Evolutionary conservation across 352 stramenopile species (phyloP).

Genomic region (Elongisporangium anandrum): DNA sequence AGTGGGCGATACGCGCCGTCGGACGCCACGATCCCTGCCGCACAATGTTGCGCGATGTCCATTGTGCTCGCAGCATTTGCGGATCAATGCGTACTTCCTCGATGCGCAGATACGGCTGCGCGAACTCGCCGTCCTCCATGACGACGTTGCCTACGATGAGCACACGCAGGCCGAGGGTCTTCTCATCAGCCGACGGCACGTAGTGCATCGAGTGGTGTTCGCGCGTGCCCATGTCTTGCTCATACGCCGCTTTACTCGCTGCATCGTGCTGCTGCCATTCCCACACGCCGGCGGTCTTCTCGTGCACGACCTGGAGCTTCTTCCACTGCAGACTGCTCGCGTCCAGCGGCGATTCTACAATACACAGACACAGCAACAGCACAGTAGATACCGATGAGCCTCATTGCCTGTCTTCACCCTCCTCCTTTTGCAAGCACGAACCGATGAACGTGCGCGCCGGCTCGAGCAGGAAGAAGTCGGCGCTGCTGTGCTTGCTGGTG

Average conservation of each 20-base stretch:
- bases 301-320: constrained; percentile 36
- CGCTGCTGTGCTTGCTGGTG: constrained; percentile 50
- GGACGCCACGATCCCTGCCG: constrained; percentile 31
- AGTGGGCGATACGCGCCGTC: constrained; percentile 47
- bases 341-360: neutral
- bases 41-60: constrained; percentile 16
- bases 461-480: constrained; percentile 61
- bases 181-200: constrained; percentile 32
- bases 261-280: constrained; percentile 7
- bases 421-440: neutral
- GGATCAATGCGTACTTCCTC: constrained; percentile 59
- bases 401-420: neutral
- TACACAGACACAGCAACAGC: neutral
- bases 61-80: constrained; percentile 45
- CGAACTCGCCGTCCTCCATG: constrained; percentile 25
- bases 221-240: constrained; percentile 16
- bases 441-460: constrained; percentile 7
- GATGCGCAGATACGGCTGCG: constrained; percentile 45
- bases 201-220: constrained; percentile 81
- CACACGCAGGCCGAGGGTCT: constrained; percentile 34
- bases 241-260: constrained; percentile 8
- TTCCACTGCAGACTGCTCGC: constrained; percentile 37
- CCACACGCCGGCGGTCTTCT: constrained; percentile 6
- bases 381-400: neutral
- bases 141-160: constrained; percentile 64